Percentiles rank a stretch among this genome's conserved stretches.
These are phyloP conservation scores for Hibiscus syriacus DNA, from an alignment of 345 rosid species.

Conservation along the genomic window DNA sequence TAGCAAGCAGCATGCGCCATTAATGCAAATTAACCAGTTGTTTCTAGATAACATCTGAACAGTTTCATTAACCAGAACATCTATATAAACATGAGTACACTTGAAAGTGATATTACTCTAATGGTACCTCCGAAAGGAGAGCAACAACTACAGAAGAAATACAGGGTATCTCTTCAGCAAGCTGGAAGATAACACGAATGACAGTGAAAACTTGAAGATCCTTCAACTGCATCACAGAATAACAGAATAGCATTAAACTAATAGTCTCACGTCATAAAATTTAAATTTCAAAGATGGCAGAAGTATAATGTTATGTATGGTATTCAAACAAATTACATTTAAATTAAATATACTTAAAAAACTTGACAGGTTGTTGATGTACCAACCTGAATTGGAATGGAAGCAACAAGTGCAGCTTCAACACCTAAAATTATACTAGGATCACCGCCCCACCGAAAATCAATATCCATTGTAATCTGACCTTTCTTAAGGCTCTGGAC, in stretches of 20 bases:
- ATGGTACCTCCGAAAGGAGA: conserved; percentile 76
- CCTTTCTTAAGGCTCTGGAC: no score
- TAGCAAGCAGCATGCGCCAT: not conserved
- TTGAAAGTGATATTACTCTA: not conserved
- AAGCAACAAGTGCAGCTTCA: conserved; percentile 85
- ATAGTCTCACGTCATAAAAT: not conserved
- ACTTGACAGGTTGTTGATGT: not conserved
- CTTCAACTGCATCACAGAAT: conserved; percentile 60
- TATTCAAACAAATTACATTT: conserved; percentile 1
- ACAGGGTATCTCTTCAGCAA: conserved; percentile 96
- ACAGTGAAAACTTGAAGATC: conserved; percentile 96
- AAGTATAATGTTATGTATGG: not conserved
- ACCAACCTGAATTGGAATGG: no score
- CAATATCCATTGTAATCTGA: no score
- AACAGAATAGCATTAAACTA: conserved; percentile 11
- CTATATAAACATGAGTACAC: not conserved
- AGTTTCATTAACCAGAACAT: not conserved
- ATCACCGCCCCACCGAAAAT: conserved; percentile 99
- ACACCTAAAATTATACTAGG: conserved; percentile 91
- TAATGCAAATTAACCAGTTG: not conserved
- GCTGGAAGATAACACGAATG: conserved; percentile 92
- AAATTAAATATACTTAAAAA: not conserved
- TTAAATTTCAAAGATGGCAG: not conserved
- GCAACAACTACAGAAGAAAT: conserved; percentile 97
- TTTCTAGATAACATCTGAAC: not conserved